phyloP scores from a whole-genome alignment of 2,329 filamentous ascomycete genomes.

The Aspergillus sergii region DNA sequence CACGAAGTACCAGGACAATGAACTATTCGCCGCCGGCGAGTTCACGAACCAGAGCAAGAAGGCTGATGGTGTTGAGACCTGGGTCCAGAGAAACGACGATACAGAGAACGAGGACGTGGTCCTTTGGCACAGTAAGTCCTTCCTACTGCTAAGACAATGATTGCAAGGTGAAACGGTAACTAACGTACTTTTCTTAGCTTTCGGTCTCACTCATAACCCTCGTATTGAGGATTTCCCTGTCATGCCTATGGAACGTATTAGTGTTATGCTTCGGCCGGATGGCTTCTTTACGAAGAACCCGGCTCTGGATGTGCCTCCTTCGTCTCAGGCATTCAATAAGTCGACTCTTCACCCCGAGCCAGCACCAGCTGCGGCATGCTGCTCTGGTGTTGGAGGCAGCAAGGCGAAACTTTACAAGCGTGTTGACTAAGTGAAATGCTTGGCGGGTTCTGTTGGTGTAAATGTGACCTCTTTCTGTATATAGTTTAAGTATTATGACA shows the following conservation, averaged over 20 bases:
- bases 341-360: conserved; percentile 37
- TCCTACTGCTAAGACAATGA: conserved; percentile 19
- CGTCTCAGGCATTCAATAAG: conserved; percentile 46
- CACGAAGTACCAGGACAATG: conserved; percentile 56
- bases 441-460: background rate
- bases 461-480: background rate
- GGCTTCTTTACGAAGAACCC: conserved; percentile 58
- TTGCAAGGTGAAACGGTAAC: background rate
- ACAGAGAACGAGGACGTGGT: conserved; percentile 51
- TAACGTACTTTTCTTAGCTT: conserved; percentile 30
- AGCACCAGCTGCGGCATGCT: conserved; percentile 21
- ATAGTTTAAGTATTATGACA: background rate
- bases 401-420: conserved; percentile 35
- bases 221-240: conserved; percentile 68
- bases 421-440: conserved; percentile 2
- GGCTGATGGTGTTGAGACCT: conserved; percentile 57
- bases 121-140: conserved; percentile 41
- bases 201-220: conserved; percentile 66
- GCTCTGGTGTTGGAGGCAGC: conserved; percentile 18
- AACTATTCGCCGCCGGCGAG: conserved; percentile 57
- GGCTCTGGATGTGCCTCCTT: conserved; percentile 50
- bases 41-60: conserved; percentile 61
- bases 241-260: conserved; percentile 63
- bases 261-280: conserved; percentile 52
- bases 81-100: conserved; percentile 50